These are phyloP conservation scores for Neoboletus brunneissimus DNA, from an alignment of 768 basidiomycete genomes.

Conservation along the genomic window DNA sequence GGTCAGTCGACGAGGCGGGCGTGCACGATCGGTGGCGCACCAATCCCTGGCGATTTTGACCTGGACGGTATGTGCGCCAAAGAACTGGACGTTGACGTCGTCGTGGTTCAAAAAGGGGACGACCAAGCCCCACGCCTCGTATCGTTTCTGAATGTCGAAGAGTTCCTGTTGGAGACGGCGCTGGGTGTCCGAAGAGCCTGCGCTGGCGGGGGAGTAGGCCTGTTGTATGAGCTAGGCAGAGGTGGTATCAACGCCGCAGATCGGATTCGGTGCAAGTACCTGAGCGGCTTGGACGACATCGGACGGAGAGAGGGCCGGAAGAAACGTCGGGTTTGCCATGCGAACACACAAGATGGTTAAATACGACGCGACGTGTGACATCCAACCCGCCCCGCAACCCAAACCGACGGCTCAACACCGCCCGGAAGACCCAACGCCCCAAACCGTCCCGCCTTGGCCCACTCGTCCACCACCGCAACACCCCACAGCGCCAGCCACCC, in stretches of 20 bases:
- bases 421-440: slow-evolving; percentile 10
- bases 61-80: slow-evolving; percentile 90
- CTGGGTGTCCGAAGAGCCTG: slow-evolving; percentile 55
- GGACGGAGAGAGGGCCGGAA: slow-evolving; percentile 49
- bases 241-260: slow-evolving; percentile 7
- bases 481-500: slow-evolving; percentile 51
- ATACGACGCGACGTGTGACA: too few species aligned
- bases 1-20: slow-evolving; percentile 1
- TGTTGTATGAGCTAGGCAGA: slow-evolving; percentile 61
- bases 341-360: not conserved
- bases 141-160: slow-evolving; percentile 71
- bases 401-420: slow-evolving; percentile 4
- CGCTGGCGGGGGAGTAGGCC: slow-evolving; percentile 54
- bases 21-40: slow-evolving; percentile 40
- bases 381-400: slow-evolving; percentile 26
- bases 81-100: slow-evolving; percentile 88
- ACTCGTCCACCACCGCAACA: slow-evolving; percentile 44
- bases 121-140: slow-evolving; percentile 83
- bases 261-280: slow-evolving; percentile 40
- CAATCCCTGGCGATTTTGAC: slow-evolving; percentile 94
- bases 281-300: slow-evolving; percentile 60
- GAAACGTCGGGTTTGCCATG: slow-evolving; percentile 37
- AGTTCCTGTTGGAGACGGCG: slow-evolving; percentile 67
- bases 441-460: slow-evolving; percentile 19
- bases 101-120: slow-evolving; percentile 68